These are phyloP conservation scores for Nannizzia gypsea DNA, from an alignment of 2,329 filamentous ascomycete species.

Conservation along the genomic window DNA sequence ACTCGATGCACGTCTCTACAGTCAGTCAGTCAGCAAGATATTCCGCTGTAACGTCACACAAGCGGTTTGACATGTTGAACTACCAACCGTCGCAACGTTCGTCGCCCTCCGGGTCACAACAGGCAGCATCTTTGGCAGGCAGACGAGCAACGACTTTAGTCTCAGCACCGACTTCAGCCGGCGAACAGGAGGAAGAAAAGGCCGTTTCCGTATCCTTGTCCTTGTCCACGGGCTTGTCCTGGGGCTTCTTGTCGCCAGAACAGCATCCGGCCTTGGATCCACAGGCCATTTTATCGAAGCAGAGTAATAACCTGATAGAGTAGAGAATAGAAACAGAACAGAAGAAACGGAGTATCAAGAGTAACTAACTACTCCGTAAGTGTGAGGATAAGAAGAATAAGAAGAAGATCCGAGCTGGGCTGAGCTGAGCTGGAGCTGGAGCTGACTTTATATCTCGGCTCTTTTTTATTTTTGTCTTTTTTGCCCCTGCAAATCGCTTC, in stretches of 20 bases:
- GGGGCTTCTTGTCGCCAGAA: background rate
- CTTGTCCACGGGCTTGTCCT: too few species aligned
- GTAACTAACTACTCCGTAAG: too few species aligned
- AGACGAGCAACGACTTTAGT: background rate
- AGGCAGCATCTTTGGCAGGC: background rate
- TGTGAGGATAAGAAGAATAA: too few species aligned
- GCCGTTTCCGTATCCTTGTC: too few species aligned
- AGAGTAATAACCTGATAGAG: background rate
- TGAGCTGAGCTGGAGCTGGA: too few species aligned
- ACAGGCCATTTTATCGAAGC: background rate
- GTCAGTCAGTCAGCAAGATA: background rate
- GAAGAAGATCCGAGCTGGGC: too few species aligned
- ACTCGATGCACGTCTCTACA: constrained; percentile 2
- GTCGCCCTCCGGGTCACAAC: background rate
- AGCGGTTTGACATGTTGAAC: too few species aligned
- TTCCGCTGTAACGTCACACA: too few species aligned
- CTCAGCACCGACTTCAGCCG: background rate
- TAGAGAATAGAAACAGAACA: background rate
- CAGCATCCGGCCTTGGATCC: background rate
- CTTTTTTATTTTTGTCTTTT: too few species aligned
- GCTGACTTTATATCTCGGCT: too few species aligned
- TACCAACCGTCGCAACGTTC: background rate
- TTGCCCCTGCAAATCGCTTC: too few species aligned
- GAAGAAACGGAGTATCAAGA: too few species aligned
- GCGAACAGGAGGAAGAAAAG: background rate